Evolutionary conservation across 768 basidiomycete genomes (phyloP).

Genomic region (Calvatia gigantea): DNA sequence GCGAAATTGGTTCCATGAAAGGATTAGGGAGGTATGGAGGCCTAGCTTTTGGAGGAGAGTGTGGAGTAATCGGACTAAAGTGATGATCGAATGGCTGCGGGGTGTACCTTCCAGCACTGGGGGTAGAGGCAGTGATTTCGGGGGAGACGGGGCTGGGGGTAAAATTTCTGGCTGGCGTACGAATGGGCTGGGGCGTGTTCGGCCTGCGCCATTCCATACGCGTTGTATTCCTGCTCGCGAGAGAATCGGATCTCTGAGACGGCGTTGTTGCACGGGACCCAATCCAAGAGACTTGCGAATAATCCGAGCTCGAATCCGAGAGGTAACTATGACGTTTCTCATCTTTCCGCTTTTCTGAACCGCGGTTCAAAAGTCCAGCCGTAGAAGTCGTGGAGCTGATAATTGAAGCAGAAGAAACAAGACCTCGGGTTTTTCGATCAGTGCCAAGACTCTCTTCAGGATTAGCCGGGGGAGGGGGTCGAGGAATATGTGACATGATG

Average conservation of each 20-base stretch:
- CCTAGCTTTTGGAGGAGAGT: neutral
- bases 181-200: conserved; percentile 11
- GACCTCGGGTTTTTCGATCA: neutral
- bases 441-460: conserved; percentile 19
- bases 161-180: conserved; percentile 11
- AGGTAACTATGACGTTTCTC: conserved; percentile 18
- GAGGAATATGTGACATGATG: conserved; percentile 26
- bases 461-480: conserved; percentile 20
- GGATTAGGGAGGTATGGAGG: conserved; percentile 14
- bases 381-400: neutral
- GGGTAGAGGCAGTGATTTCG: neutral
- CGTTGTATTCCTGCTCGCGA: conserved; percentile 3
- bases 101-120: neutral
- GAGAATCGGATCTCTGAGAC: conserved; percentile 1
- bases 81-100: neutral
- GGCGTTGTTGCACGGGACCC: neutral
- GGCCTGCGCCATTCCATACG: conserved; percentile 8
- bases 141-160: conserved; percentile 1
- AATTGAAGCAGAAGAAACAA: neutral
- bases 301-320: conserved; percentile 18
- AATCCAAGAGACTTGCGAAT: conserved; percentile 20
- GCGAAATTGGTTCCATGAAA: conserved; percentile 16
- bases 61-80: neutral
- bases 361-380: neutral
- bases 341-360: conserved; percentile 13